Evolutionary conservation across 176 grass and related monocot species (phyloP), one percentile per base, ranked within the genome.

Genomic region (Poa annua): DNA sequence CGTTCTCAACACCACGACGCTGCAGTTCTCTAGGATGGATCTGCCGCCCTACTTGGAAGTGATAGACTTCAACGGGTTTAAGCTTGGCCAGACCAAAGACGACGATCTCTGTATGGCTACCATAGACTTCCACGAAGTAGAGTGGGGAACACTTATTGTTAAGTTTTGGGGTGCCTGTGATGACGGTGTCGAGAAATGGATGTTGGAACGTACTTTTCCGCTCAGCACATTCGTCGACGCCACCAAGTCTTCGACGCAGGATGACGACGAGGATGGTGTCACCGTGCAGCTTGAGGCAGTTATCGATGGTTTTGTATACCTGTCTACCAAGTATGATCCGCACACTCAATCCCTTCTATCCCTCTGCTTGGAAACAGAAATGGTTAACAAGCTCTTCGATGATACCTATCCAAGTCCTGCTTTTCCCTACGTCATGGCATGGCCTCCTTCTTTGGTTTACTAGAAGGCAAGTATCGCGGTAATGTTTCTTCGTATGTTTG

Each of bases 51-150:
- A 26, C 59, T 13, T 68, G 10, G 8, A 4, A 5, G 35, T n/a
- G 35, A 10, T n/a, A 65, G 62, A n/a, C n/a, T n/a, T n/a, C n/a
- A n/a, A n/a, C n/a, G n/a, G n/a, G n/a, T n/a, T n/a, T n/a, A n/a
- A n/a, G n/a, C n/a, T n/a, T n/a, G n/a, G 65, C n/a, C 65, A 39
- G 35, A 68, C 65, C 65, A 68, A 68, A 19, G 65, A 68, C n/a
- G 65, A 35, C 35, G 6, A 39, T 17, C 34, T 68, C 34, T 68
- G 65, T 68, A 68, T 68, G 65, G 65, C 5, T 68, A 3, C 9
- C 0, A 3, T 15, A n/a, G 65, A 68, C 21, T 8, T 11, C 9
- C 5, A 10, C 8, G 17, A 39, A 11, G 35, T 8, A 41, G 0
- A 11, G 8, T 6, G 7, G 5, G 65, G 65, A 39, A 41, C 0